Base-by-base conservation (phyloP, 2,329 filamentous ascomycete genomes). In the Aspergillus sergii region DNA sequence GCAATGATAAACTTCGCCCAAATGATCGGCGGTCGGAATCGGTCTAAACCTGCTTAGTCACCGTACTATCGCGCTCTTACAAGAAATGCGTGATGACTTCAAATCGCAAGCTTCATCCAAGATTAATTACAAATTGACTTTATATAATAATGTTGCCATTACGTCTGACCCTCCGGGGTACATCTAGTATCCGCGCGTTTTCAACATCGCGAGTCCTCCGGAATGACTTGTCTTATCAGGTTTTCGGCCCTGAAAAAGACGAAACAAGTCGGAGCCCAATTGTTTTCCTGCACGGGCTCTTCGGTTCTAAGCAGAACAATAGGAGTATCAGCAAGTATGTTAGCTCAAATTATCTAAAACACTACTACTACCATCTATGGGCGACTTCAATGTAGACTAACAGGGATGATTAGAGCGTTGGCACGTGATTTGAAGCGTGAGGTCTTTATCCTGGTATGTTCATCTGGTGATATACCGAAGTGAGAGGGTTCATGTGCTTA, bases 271-370 rank as follows among this genome's bases (percentile, higher is more conserved):
- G 79, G 61, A 80, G 82, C 58, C 91, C 94, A 2, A 92, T 98
- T 67, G 80, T 98, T 65, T 91, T 98, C 69, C 87, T 98, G 73
- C 94, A 98, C 76, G 94, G 95, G 1, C 84, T 98, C 12, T 97
- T 98, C 73, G 94, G 94, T 23, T 97, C 92, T 43, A 97, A 96
- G 82, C 93, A 92, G 82, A 98, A 98, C 76, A 97, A 97, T 76
- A 85, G 94, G 77, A 92, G 86, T 73, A 95, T 98, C 66, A 96
- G 93, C 90, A 96, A 93, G 94, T 97, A 83, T 77, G 90, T 53
- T n/a, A n/a, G 21, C 1, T 28, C 6, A 2, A 8, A 23, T 12
- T 14, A 5, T 63, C n/a, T 9, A 41, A 10, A 16, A 28, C 4
- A 36, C 50, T 41, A 2, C 8, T 53, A 28, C 10, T 14, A 2